These are phyloP conservation scores for Isochrysis galbana DNA, from an alignment of 78 protist genomes.

Conservation along the genomic window DNA sequence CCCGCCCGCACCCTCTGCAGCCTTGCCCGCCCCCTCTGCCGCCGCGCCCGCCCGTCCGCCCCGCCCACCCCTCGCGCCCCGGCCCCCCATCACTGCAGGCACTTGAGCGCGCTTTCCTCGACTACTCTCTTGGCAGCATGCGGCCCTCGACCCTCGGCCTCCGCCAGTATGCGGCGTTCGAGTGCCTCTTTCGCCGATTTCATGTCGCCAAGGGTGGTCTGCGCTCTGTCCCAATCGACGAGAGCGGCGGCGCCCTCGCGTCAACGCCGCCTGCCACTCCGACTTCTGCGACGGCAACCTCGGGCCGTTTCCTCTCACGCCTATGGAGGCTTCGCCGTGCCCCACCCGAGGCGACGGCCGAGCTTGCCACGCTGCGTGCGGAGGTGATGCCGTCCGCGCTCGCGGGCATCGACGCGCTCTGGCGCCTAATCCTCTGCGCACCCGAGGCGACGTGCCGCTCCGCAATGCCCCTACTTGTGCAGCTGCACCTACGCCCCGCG, in stretches of 20 bases:
- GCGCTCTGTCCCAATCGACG: not conserved
- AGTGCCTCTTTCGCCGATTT: not conserved
- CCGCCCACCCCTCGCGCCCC: no score
- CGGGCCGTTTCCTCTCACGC: not conserved
- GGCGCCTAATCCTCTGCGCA: not conserved
- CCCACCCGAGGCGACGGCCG: not conserved
- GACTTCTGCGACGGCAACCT: not conserved
- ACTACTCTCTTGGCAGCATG: not conserved
- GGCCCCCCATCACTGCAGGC: no score
- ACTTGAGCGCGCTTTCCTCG: not conserved
- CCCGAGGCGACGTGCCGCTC: not conserved
- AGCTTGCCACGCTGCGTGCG: not conserved
- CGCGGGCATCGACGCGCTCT: not conserved
- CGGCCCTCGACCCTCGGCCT: not conserved
- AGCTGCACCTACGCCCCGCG: not conserved
- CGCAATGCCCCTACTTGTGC: slow-evolving; percentile 10
- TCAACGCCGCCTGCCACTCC: no score
- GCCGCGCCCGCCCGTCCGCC: no score
- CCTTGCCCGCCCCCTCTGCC: no score
- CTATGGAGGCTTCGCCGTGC: not conserved
- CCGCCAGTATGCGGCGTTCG: not conserved
- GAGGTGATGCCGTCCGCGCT: not conserved
- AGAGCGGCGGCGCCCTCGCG: no score
- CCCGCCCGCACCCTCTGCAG: no score
- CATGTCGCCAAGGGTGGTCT: not conserved